Conservation (phyloP, 768 basidiomycete genomes). For the Termitomyces sp. region DNA sequence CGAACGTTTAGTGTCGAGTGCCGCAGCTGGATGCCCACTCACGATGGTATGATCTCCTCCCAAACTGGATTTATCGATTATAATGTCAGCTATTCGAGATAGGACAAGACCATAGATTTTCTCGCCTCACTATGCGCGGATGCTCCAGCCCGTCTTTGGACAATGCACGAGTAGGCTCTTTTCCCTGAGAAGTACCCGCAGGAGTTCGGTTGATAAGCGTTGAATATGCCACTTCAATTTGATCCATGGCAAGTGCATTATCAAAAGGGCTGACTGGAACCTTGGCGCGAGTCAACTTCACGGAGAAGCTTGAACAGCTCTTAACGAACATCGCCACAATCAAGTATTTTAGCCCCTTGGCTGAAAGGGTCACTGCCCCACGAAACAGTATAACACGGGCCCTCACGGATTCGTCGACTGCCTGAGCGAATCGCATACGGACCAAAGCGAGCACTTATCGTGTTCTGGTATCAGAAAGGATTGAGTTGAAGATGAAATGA, state of each 20-base stretch:
- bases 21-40: constrained; percentile 4
- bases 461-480: not conserved
- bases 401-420: constrained; percentile 56
- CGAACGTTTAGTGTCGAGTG: not conserved
- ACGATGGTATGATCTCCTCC: constrained; percentile 91
- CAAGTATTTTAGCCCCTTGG: constrained; percentile 54
- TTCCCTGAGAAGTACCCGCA: constrained; percentile 25
- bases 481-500: not conserved
- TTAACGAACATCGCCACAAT: constrained; percentile 73
- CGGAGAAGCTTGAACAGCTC: not conserved
- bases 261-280: constrained; percentile 79
- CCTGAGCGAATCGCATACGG: constrained; percentile 82
- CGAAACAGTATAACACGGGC: constrained; percentile 60
- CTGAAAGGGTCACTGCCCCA: constrained; percentile 68
- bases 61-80: constrained; percentile 33
- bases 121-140: constrained; percentile 66
- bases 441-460: constrained; percentile 74
- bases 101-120: not conserved
- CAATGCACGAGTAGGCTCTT: constrained; percentile 29
- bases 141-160: constrained; percentile 58
- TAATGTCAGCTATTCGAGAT: not conserved
- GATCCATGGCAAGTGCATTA: constrained; percentile 76
- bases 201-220: constrained; percentile 62
- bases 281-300: constrained; percentile 25
- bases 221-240: constrained; percentile 82